Evolutionary conservation across 257 asterid genomes (phyloP), one percentile per base, ranked within the genome.

Genomic region (Solanum sitiens): DNA sequence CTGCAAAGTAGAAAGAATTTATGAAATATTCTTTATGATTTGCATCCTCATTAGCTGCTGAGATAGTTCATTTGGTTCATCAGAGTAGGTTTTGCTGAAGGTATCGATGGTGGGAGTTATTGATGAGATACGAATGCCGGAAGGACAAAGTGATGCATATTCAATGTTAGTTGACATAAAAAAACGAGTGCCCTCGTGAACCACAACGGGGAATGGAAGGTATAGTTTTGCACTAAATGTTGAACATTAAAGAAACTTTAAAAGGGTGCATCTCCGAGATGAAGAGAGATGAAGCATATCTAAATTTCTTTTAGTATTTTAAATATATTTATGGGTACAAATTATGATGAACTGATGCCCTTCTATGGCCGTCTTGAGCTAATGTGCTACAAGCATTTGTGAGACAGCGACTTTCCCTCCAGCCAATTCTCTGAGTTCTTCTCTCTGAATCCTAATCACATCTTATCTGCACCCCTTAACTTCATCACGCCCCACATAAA

Each of bases 171-270:
- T 94, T 72, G 99, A 96, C 91, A 95, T 95, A 42, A 96, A 96
- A 94, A 96, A 98, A 83, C 98, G 99, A 84, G 92, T 87, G 73
- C 92, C 99, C 98, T 82, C 42, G 92, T 80, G 98, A 94, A 92
- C 94, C 98, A 25, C 99, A 96, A 86, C 93, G 86, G 88, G 99
- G 88, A 96, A 95, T 83, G 99, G 96, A 91, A 94, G 99, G 99
- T 96, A 89, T 80, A 21, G 39, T 37, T 30, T 45, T 42, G 63
- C 37, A n/a, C 84, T 42, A 27, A 42, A 77, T n/a, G 63, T 44
- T 77, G 63, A 77, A 42, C 20, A 30, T n/a, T 71, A 71, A 32
- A 71, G 40, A 71, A 71, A 71, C 11, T 71, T 71, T 71, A 16
- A 15, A 32, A 71, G 32, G n/a, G 6, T 32, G 42, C 42, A 40